phyloP scores from a whole-genome alignment of 306 rosid species.

The Trifolium repens region DNA sequence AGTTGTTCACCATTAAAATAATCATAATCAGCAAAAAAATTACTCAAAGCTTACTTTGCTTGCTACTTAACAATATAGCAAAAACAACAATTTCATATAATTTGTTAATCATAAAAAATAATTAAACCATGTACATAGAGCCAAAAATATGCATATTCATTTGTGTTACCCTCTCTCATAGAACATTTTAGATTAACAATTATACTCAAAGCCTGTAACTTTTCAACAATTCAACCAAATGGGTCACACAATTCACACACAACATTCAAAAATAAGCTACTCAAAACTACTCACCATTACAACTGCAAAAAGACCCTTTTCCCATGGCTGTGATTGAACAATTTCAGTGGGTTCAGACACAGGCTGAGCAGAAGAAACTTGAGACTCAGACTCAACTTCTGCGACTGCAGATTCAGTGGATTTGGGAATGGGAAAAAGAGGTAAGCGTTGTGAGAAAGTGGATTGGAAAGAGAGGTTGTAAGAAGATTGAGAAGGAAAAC shows the following conservation, averaged over 20 bases:
- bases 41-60: not conserved
- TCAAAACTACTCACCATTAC: conserved; percentile 68
- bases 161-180: not conserved
- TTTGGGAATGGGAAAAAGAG: conserved; percentile 51
- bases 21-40: conserved; percentile 16
- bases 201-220: conserved; percentile 16
- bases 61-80: not conserved
- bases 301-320: conserved; percentile 79
- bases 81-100: not conserved
- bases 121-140: not conserved
- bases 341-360: conserved; percentile 47
- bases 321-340: conserved; percentile 58
- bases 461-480: conserved; percentile 51
- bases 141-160: not conserved
- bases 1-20: not conserved
- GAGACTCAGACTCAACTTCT: conserved; percentile 14
- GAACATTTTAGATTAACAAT: conserved; percentile 3
- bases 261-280: not conserved
- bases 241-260: conserved; percentile 15
- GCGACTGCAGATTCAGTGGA: conserved; percentile 49
- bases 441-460: conserved; percentile 48
- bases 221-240: conserved; percentile 30
- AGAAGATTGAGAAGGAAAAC: conserved; percentile 51
- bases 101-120: not conserved
- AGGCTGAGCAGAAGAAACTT: conserved; percentile 4